A percentile compares a stretch with the other conserved stretches of the same genome.
Conservation (phyloP, 2,329 filamentous ascomycete species). For the Fonsecaea monophora region DNA sequence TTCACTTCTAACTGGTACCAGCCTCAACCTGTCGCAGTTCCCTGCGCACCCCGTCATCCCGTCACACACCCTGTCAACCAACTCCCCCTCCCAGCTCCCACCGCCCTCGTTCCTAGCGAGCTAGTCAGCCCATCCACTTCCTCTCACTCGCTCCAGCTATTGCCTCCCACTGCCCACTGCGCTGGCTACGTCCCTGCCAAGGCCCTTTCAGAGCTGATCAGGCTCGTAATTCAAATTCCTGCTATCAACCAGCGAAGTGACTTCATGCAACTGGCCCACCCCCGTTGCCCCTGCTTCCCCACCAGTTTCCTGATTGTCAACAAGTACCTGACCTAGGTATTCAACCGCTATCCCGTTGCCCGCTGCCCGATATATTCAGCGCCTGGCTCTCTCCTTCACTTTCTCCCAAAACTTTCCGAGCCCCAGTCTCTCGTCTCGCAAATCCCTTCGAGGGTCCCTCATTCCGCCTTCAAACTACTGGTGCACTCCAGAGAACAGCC, state of each 20-base stretch:
- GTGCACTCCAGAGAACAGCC: not conserved
- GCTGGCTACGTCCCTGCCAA: conserved; percentile 2
- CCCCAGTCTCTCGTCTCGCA: not conserved
- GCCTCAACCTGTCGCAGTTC: too few relatives aligned
- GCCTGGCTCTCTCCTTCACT: conserved; percentile 3
- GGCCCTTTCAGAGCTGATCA: not conserved
- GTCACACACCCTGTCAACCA: not conserved
- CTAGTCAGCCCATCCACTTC: not conserved
- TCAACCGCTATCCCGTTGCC: not conserved
- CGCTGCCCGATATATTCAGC: not conserved
- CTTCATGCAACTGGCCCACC: not conserved
- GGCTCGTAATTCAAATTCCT: not conserved
- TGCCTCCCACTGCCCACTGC: not conserved
- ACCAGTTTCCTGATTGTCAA: not conserved
- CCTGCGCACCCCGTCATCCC: too few relatives aligned
- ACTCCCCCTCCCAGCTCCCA: not conserved
- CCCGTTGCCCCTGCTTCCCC: not conserved
- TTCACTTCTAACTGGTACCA: not conserved
- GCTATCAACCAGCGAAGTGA: not conserved
- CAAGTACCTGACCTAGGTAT: not conserved
- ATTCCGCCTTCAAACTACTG: not conserved
- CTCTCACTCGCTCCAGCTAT: conserved; percentile 6
- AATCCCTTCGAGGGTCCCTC: not conserved
- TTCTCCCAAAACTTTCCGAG: not conserved
- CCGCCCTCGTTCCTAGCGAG: not conserved